Evolutionary conservation across 495 filamentous ascomycete genomes (phyloP), one percentile per base, ranked within the genome.

Genomic region (Symbiotaphrina buchneri): DNA sequence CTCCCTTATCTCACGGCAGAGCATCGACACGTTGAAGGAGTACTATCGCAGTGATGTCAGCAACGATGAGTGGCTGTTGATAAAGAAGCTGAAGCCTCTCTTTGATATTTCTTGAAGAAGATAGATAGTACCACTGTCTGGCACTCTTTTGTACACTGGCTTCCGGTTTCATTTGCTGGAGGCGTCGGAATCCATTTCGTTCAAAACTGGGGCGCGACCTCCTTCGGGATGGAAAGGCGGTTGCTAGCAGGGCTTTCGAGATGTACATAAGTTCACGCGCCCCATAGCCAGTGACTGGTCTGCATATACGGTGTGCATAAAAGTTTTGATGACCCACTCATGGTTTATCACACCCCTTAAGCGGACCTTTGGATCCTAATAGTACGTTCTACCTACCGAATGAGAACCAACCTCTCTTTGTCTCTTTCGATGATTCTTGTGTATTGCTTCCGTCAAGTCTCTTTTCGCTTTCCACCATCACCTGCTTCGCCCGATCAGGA

Each of bases 21-120:
- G 73, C 45, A 95, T 99, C 52, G 81, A 99, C 53, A 79, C 71
- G 18, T 65, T 99, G 31, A 99, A 99, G 63, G 80, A 92, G 44
- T 92, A 84, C 55, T 99, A 92, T 56, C 61, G 83, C 26, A 53
- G 70, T 30, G 87, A 95, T 22, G 84, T 97, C 8, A 65, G 68
- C 15, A 91, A 77, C 51, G 87, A 99, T 22, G 87, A 99, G 52
- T 95, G 90, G 87, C 58, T 56, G 42, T 53, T 81, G 34, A 72
- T 99, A 39, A 81, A 84, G 52, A 87, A 90, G 61, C 63, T 95
- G 47, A 95, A 95, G 67, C 65, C 74, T 22, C 51, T 87, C 43
- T 97, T 94, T 51, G 90, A 95, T 55, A 78, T 97, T 49, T 64
- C 63, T 44, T 84, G 54, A 59, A 25, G 13, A 25, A 25, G 13